Evolutionary conservation across 2,329 filamentous ascomycete species (phyloP).

Genomic region (Fusarium sp.): DNA sequence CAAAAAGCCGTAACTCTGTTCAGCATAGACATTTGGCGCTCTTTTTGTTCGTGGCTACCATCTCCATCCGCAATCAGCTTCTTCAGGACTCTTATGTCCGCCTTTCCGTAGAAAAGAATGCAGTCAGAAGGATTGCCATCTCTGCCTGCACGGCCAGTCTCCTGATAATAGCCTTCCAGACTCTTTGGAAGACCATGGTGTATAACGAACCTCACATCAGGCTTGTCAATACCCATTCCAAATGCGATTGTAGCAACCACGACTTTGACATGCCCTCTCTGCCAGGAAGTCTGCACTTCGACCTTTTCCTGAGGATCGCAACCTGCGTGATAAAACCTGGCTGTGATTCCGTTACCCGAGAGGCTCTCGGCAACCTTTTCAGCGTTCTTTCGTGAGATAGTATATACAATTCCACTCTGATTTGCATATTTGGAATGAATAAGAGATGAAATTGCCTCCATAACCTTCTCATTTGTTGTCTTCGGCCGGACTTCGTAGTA

Average conservation of each 20-base stretch:
- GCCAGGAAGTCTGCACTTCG: conserved; percentile 83
- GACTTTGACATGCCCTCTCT: conserved; percentile 81
- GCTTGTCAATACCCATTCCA: conserved; percentile 99
- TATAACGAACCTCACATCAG: conserved; percentile 95
- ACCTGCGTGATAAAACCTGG: conserved; percentile 87
- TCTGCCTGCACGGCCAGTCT: conserved; percentile 93
- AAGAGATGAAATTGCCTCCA: conserved; percentile 66
- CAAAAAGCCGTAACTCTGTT: conserved; percentile 87
- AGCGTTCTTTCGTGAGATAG: conserved; percentile 84
- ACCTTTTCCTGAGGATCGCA: conserved; percentile 77
- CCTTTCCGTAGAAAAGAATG: conserved; percentile 88
- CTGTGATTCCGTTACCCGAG: conserved; percentile 72
- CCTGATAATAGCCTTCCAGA: conserved; percentile 97
- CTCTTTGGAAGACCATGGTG: conserved; percentile 95
- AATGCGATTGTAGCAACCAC: conserved; percentile 99
- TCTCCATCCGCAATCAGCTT: conserved; percentile 88
- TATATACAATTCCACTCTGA: conserved; percentile 93
- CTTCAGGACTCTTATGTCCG: conserved; percentile 78
- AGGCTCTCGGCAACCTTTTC: conserved; percentile 83
- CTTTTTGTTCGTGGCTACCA: conserved; percentile 81
- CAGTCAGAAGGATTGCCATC: conserved; percentile 90
- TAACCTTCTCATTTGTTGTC: conserved; percentile 63
- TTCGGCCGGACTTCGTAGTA: conserved; percentile 87
- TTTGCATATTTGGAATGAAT: conserved; percentile 77
- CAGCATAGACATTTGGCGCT: conserved; percentile 86